Evolutionary conservation across 345 rosid genomes (phyloP).

Genomic region (Acer campestre): DNA sequence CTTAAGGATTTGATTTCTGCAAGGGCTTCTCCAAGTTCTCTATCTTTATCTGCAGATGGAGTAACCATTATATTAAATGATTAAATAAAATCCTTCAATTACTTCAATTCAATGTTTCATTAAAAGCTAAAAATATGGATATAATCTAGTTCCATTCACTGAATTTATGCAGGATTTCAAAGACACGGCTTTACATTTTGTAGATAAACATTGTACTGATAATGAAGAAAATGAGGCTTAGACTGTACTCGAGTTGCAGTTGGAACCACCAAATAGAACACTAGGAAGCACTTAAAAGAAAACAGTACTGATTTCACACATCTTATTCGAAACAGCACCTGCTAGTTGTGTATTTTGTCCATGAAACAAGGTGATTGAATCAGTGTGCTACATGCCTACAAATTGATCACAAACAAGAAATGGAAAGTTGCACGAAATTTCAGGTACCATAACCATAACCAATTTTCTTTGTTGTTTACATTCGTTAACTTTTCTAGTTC

Average conservation of each 20-base stretch:
- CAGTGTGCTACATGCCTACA: neutral
- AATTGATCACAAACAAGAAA: neutral
- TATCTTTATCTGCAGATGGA: conserved; percentile 69
- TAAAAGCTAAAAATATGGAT: neutral
- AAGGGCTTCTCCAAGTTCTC: conserved; percentile 86
- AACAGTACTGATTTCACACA: neutral
- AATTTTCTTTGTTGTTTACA: neutral
- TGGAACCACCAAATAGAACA: neutral
- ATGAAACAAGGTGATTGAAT: neutral
- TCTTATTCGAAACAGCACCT: neutral
- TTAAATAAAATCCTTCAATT: neutral
- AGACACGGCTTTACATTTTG: neutral
- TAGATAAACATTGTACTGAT: neutral
- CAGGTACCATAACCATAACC: neutral
- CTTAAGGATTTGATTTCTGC: conserved; percentile 87
- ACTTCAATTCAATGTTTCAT: neutral
- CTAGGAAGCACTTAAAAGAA: neutral
- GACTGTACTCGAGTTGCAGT: too few relatives aligned
- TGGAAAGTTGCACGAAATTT: neutral
- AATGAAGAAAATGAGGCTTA: neutral
- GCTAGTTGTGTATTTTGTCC: neutral
- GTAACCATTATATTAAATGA: neutral
- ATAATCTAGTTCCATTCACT: neutral
- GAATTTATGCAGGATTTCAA: neutral
- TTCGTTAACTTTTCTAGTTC: neutral